phyloP scores from a whole-genome alignment of 352 stramenopile species.

The Lagenidium sp. region DNA sequence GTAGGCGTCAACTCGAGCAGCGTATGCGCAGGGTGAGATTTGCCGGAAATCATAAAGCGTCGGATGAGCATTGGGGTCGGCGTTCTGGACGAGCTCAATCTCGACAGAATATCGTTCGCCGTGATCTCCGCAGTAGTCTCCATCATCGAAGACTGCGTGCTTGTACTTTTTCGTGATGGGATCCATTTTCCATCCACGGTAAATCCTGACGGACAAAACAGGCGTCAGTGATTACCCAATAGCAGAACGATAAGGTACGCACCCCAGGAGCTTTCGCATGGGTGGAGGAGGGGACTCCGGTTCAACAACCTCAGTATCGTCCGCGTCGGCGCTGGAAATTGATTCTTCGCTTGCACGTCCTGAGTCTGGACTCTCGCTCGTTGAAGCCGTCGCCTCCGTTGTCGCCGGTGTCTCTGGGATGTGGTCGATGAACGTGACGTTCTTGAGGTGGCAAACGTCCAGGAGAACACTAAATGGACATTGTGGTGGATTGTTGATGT shows the following conservation, averaged over 20 bases:
- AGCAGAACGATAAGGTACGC: background rate
- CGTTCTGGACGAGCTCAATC: slow-evolving; percentile 45
- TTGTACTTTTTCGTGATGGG: slow-evolving; percentile 74
- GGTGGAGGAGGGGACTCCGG: slow-evolving; percentile 2
- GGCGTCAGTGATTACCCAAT: background rate
- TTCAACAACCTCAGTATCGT: no score
- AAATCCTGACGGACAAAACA: slow-evolving; percentile 31
- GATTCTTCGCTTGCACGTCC: no score
- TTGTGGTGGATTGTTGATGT: no score
- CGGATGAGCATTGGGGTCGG: slow-evolving; percentile 21
- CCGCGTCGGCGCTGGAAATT: no score
- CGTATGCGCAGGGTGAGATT: slow-evolving; percentile 45
- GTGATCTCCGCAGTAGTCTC: slow-evolving; percentile 44
- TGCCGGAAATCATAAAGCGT: slow-evolving; percentile 48
- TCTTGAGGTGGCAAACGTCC: slow-evolving; percentile 49
- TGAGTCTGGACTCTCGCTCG: background rate
- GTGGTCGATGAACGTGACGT: slow-evolving; percentile 43
- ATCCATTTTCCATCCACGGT: slow-evolving; percentile 69
- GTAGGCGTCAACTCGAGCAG: slow-evolving; percentile 33
- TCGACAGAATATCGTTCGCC: slow-evolving; percentile 29
- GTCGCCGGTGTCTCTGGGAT: no score
- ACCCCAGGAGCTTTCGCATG: slow-evolving; percentile 46
- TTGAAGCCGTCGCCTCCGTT: background rate
- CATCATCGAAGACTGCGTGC: slow-evolving; percentile 69
- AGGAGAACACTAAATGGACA: slow-evolving; percentile 34